These are phyloP conservation scores for Dothideomycetes sp. DNA, from an alignment of 2,329 filamentous ascomycete species.

Conservation along the genomic window DNA sequence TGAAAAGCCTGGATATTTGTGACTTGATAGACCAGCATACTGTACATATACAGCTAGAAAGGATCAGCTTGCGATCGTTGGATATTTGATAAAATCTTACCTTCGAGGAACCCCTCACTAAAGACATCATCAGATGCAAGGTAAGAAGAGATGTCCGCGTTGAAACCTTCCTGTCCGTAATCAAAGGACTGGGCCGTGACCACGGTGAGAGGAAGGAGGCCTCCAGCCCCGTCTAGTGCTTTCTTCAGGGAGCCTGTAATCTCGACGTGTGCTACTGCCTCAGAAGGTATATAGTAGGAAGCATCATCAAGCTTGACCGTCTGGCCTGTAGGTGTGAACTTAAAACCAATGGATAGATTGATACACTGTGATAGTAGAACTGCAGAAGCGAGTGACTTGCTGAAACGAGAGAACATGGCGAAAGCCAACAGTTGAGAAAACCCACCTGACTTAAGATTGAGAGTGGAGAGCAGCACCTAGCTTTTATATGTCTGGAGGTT, in stretches of 20 bases:
- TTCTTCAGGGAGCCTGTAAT: slow-evolving; percentile 16
- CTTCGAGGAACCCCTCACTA: slow-evolving; percentile 31
- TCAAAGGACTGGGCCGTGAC: slow-evolving; percentile 22
- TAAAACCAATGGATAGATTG: not conserved
- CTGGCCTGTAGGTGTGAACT: slow-evolving; percentile 28
- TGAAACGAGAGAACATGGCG: not conserved
- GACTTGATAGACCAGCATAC: slow-evolving; percentile 2
- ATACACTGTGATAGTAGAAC: not conserved
- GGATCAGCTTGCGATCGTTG: not conserved
- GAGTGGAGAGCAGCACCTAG: too few species aligned
- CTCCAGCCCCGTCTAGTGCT: slow-evolving; percentile 18
- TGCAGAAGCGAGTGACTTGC: slow-evolving; percentile 5
- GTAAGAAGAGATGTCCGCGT: slow-evolving; percentile 23
- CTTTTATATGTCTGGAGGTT: too few species aligned
- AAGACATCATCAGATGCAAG: slow-evolving; percentile 33
- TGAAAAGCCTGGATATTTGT: slow-evolving; percentile 10
- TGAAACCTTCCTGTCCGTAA: slow-evolving; percentile 21
- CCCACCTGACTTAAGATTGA: too few species aligned
- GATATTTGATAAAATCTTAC: too few species aligned
- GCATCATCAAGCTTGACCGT: slow-evolving; percentile 32
- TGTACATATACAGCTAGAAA: slow-evolving; percentile 15
- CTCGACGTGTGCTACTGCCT: slow-evolving; percentile 27
- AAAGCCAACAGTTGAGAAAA: too few species aligned
- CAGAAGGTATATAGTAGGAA: slow-evolving; percentile 33
- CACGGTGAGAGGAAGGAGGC: slow-evolving; percentile 33